phyloP scores from a whole-genome alignment of 805 yeast species.

The Sugiyamaella marilandica region DNA sequence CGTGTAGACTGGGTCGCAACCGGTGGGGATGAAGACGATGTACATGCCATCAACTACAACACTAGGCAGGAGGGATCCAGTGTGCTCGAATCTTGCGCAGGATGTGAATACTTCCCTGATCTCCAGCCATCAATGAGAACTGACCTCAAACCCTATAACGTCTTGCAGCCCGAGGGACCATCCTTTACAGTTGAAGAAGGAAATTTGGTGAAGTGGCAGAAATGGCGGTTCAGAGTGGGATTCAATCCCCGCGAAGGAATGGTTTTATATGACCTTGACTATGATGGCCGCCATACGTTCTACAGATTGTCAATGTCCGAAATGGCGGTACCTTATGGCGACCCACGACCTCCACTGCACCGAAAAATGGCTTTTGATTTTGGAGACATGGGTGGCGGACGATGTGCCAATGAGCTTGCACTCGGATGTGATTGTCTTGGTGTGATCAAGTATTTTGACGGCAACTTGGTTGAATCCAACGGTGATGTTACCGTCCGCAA shows the following conservation, averaged over 20 bases:
- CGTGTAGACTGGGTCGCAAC: constrained; percentile 74
- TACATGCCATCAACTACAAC: constrained; percentile 38
- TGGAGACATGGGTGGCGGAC: constrained; percentile 84
- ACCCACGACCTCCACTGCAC: constrained; percentile 77
- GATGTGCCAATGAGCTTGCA: constrained; percentile 60
- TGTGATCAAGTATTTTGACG: constrained; percentile 69
- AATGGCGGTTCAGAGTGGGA: constrained; percentile 72
- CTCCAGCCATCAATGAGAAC: constrained; percentile 34
- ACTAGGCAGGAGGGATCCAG: constrained; percentile 55
- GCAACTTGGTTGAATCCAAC: constrained; percentile 48
- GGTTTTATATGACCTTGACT: constrained; percentile 64
- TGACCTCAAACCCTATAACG: constrained; percentile 64
- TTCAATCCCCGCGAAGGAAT: constrained; percentile 75
- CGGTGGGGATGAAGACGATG: constrained; percentile 60
- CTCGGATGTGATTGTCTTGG: constrained; percentile 86
- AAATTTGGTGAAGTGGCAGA: constrained; percentile 69
- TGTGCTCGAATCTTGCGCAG: constrained; percentile 37
- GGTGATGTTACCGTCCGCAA: constrained; percentile 64
- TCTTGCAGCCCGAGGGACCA: constrained; percentile 86
- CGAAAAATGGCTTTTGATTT: constrained; percentile 84
- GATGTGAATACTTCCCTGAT: constrained; percentile 39
- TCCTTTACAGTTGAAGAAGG: constrained; percentile 51
- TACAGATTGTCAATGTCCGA: constrained; percentile 72
- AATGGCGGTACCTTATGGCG: constrained; percentile 88
- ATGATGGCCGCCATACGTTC: constrained; percentile 71